A percentile compares a stretch with the other conserved stretches of the same genome.
These are phyloP conservation scores for Powellomyces hirtus DNA, from an alignment of 192 early-diverging fungal species.

Conservation along the genomic window DNA sequence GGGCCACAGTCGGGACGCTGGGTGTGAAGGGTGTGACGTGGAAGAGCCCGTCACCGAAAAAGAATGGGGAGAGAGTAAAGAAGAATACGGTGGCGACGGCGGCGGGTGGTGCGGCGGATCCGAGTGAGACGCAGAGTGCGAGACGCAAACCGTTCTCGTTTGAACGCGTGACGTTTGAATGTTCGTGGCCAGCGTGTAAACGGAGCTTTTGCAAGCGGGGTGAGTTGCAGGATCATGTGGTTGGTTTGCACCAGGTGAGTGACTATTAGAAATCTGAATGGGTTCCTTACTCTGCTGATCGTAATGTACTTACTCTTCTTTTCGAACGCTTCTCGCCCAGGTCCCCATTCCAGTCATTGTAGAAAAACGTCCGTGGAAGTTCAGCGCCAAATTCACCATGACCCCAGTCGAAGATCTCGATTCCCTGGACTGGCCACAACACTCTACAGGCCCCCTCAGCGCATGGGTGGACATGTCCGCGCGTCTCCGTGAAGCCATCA, in stretches of 20 bases:
- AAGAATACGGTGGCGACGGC: too few species aligned
- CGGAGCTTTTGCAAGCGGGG: conserved; percentile 2
- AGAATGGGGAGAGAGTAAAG: too few species aligned
- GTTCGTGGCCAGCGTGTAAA: conserved; percentile 21
- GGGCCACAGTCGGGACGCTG: not conserved
- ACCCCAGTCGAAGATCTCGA: not conserved
- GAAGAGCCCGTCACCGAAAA: too few species aligned
- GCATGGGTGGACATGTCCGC: too few species aligned
- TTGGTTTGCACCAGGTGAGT: conserved; percentile 13
- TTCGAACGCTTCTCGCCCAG: not conserved
- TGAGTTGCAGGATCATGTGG: conserved; percentile 23
- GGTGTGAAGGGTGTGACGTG: not conserved
- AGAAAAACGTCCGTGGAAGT: not conserved
- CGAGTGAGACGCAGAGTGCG: not conserved
- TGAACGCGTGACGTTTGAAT: conserved; percentile 16
- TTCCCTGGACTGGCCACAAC: not conserved
- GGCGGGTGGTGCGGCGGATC: not conserved
- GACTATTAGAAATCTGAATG: not conserved
- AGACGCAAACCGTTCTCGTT: conserved; percentile 27
- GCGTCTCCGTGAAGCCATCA: not conserved
- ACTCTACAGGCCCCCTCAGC: too few species aligned
- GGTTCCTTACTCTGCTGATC: not conserved
- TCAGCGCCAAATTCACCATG: not conserved
- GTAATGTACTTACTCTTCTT: not conserved
- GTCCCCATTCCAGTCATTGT: not conserved